Percentiles rank a stretch among this genome's conserved stretches.
Conservation (phyloP, 768 basidiomycete genomes). For the Porphyrellus cyaneotinctus region DNA sequence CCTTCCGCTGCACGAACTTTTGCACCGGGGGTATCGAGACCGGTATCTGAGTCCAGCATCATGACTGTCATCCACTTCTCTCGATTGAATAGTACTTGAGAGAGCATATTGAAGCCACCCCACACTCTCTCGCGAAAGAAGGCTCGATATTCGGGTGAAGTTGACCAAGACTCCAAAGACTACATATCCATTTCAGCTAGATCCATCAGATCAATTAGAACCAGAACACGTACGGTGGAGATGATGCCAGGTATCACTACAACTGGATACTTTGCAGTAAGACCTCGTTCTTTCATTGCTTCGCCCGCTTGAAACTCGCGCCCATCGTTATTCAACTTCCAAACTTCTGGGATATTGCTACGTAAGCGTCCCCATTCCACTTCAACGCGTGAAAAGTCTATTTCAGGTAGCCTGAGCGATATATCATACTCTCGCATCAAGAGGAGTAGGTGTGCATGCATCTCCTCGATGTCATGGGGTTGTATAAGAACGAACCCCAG, state of each 20-base stretch:
- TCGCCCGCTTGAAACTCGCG: constrained; percentile 80
- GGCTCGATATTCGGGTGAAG: constrained; percentile 72
- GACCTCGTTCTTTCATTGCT: constrained; percentile 55
- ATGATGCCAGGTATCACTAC: constrained; percentile 88
- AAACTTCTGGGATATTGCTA: constrained; percentile 70
- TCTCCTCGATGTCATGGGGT: constrained; percentile 59
- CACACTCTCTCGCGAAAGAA: constrained; percentile 91
- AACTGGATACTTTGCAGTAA: constrained; percentile 71
- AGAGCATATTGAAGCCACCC: constrained; percentile 79
- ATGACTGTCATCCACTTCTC: constrained; percentile 89
- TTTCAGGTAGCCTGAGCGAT: constrained; percentile 54
- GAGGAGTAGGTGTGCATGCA: constrained; percentile 63
- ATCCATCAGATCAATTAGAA: not conserved
- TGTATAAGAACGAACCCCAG: constrained; percentile 65
- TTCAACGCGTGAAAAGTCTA: constrained; percentile 68
- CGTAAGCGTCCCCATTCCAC: constrained; percentile 66
- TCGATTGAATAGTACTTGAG: constrained; percentile 77
- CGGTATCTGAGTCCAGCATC: constrained; percentile 87
- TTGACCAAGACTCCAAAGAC: constrained; percentile 93
- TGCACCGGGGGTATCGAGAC: constrained; percentile 79
- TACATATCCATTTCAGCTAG: constrained; percentile 21
- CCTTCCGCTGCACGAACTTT: constrained; percentile 93
- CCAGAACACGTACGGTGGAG: constrained; percentile 59
- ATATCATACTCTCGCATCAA: constrained; percentile 71
- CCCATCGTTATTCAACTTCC: constrained; percentile 78